These are phyloP conservation scores for Lotus japonicus DNA, from an alignment of 306 rosid genomes.

Conservation along the genomic window DNA sequence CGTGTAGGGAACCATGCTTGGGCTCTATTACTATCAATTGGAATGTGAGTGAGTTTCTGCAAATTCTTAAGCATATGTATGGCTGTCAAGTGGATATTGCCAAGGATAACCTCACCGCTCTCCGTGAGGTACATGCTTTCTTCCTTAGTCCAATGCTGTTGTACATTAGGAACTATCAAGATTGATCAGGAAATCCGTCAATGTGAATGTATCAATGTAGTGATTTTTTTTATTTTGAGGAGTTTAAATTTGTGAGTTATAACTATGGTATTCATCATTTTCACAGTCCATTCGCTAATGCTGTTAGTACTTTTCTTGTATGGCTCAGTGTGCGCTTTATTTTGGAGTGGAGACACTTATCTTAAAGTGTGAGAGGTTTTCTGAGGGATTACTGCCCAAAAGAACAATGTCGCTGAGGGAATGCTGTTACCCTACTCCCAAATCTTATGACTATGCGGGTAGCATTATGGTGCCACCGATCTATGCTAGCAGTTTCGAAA, in stretches of 20 bases:
- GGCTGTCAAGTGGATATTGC: slow-evolving; percentile 44
- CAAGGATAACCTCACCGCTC: slow-evolving; percentile 37
- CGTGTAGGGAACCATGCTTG: slow-evolving; percentile 52
- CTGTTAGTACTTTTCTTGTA: slow-evolving; percentile 12
- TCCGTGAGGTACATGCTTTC: slow-evolving; percentile 54
- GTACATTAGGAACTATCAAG: background rate
- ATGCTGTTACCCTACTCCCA: too few relatives aligned
- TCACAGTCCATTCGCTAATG: background rate
- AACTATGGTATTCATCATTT: background rate
- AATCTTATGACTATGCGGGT: too few relatives aligned
- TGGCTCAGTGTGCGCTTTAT: slow-evolving; percentile 67
- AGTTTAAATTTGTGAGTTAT: background rate
- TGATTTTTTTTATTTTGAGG: slow-evolving; percentile 5
- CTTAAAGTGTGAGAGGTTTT: slow-evolving; percentile 59
- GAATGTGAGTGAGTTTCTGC: slow-evolving; percentile 41
- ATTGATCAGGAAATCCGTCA: slow-evolving; percentile 1
- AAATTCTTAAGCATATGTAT: slow-evolving; percentile 50
- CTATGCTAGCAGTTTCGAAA: too few relatives aligned
- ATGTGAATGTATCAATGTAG: background rate
- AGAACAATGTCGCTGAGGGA: too few relatives aligned
- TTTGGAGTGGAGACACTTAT: slow-evolving; percentile 73
- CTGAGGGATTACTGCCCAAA: slow-evolving; percentile 32
- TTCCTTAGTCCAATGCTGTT: background rate
- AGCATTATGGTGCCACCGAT: too few relatives aligned
- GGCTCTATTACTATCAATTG: slow-evolving; percentile 45